Evolutionary conservation across 441 rosid genomes (phyloP).

Genomic region (Euphorbia schlechtendalii): DNA sequence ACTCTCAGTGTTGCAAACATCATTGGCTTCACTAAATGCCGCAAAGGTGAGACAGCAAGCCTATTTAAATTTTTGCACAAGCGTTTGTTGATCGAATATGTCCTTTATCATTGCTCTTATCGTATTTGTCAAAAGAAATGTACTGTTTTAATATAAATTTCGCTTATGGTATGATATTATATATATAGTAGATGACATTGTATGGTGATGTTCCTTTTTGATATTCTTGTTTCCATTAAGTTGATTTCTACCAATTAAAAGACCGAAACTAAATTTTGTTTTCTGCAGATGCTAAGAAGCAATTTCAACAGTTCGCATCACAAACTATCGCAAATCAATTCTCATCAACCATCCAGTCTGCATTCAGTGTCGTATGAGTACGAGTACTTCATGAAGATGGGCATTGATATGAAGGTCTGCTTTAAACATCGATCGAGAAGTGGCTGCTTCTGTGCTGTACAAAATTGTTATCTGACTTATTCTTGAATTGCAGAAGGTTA

Average conservation of each 20-base stretch:
- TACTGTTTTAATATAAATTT: too few relatives aligned
- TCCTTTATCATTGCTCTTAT: not conserved
- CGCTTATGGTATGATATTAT: not conserved
- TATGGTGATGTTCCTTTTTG: not conserved
- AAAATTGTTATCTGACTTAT: slow-evolving; percentile 14
- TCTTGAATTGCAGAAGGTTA: slow-evolving; percentile 16
- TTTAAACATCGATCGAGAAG: too few relatives aligned
- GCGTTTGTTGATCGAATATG: not conserved
- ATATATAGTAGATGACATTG: not conserved
- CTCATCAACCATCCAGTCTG: slow-evolving; percentile 82
- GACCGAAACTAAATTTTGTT: not conserved
- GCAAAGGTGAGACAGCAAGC: slow-evolving; percentile 55
- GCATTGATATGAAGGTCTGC: too few relatives aligned
- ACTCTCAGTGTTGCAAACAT: slow-evolving; percentile 89
- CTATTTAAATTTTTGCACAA: slow-evolving; percentile 8
- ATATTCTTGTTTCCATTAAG: not conserved
- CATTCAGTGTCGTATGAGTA: slow-evolving; percentile 73
- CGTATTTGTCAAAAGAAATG: too few relatives aligned
- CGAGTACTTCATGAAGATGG: slow-evolving; percentile 1
- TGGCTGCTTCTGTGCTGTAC: not conserved
- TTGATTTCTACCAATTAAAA: not conserved
- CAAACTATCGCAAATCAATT: slow-evolving; percentile 79
- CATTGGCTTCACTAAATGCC: slow-evolving; percentile 92
- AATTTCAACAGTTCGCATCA: slow-evolving; percentile 85
- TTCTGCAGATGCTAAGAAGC: slow-evolving; percentile 90